These are phyloP conservation scores for Fusarium nematophilum DNA, from an alignment of 2,329 filamentous ascomycete genomes.

Conservation along the genomic window DNA sequence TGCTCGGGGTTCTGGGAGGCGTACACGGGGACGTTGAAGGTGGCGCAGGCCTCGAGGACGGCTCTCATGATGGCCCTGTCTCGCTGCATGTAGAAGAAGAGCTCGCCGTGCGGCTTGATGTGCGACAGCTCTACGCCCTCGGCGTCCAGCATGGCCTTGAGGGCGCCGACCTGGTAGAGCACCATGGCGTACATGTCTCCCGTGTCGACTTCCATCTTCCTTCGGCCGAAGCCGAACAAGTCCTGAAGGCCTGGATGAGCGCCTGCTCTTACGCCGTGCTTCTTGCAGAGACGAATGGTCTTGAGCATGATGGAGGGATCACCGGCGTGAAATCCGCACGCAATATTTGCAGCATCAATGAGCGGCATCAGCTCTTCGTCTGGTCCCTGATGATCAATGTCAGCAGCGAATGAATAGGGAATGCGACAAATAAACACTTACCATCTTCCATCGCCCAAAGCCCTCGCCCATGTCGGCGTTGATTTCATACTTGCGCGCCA, in stretches of 20 bases:
- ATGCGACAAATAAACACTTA: no score
- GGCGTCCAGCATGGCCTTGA: slow-evolving; percentile 68
- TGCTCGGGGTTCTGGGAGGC: slow-evolving; percentile 21
- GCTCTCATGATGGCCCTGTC: slow-evolving; percentile 43
- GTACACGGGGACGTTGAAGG: slow-evolving; percentile 47
- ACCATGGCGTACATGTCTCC: slow-evolving; percentile 68
- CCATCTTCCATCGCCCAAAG: slow-evolving; percentile 15
- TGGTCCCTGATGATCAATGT: no score
- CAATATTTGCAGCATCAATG: slow-evolving; percentile 72
- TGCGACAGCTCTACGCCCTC: slow-evolving; percentile 68
- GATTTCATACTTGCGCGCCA: slow-evolving; percentile 18
- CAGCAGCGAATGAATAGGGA: no score
- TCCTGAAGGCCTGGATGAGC: slow-evolving; percentile 75
- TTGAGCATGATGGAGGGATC: slow-evolving; percentile 74
- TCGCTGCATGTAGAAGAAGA: slow-evolving; percentile 57
- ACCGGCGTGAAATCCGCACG: slow-evolving; percentile 69
- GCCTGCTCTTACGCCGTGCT: slow-evolving; percentile 66
- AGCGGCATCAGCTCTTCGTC: slow-evolving; percentile 70
- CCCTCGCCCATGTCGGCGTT: slow-evolving; percentile 20
- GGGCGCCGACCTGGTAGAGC: slow-evolving; percentile 72
- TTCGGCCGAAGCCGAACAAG: slow-evolving; percentile 71
- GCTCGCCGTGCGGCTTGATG: slow-evolving; percentile 71
- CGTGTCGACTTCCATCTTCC: slow-evolving; percentile 68
- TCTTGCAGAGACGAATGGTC: slow-evolving; percentile 68
- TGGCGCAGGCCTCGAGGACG: slow-evolving; percentile 42